Conservation (phyloP, 495 filamentous ascomycete species). For the Daldinia decipiens region DNA sequence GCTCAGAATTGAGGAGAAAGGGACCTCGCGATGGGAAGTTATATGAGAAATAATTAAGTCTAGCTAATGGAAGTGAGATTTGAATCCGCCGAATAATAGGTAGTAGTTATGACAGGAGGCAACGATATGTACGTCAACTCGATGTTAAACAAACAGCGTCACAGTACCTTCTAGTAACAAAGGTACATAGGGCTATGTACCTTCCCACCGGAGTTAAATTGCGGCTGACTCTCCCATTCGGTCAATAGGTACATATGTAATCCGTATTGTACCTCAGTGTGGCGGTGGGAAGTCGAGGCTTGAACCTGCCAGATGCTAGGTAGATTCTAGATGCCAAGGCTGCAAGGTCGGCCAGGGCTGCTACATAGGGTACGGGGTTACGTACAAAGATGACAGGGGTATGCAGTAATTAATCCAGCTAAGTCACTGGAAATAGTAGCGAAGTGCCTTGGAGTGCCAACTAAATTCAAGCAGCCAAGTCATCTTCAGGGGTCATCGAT, state of each 20-base stretch:
- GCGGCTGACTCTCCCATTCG: constrained; percentile 6
- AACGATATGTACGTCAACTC: constrained; percentile 33
- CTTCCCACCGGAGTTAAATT: background rate
- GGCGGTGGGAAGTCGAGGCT: constrained; percentile 9
- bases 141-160: background rate
- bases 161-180: constrained; percentile 29
- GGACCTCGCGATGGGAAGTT: background rate
- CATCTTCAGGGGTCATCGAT: constrained; percentile 8
- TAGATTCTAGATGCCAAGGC: background rate
- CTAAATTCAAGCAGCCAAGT: constrained; percentile 1
- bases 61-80: background rate
- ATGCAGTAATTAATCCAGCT: constrained; percentile 1
- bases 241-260: too few relatives aligned
- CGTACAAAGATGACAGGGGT: constrained; percentile 13
- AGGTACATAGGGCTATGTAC: constrained; percentile 10
- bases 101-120: constrained; percentile 20
- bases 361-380: constrained; percentile 7
- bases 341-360: constrained; percentile 3
- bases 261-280: constrained; percentile 6
- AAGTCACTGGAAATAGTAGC: constrained; percentile 1
- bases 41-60: background rate
- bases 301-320: background rate
- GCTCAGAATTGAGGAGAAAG: background rate
- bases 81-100: background rate
- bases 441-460: background rate